Base-by-base conservation (phyloP, 2,329 filamentous ascomycete genomes). In the Fusarium sulawesiense region DNA sequence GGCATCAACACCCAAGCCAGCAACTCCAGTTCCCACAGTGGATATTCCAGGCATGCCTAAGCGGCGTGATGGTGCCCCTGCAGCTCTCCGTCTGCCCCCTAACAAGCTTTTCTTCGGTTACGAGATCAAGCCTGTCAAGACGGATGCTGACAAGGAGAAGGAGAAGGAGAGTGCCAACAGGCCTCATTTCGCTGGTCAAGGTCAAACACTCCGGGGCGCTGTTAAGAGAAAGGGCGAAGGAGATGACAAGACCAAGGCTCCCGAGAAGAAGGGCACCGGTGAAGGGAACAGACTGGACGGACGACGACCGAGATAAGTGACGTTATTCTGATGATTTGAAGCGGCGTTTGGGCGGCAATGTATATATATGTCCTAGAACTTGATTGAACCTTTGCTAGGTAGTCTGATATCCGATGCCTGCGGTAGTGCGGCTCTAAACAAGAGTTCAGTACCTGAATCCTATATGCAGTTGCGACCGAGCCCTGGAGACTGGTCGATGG, bases 21-120 rank as follows among this genome's bases (percentile, higher is more conserved):
- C 89, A 1, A 93, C 92, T 1, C 93, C 94, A 0, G 87, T 92
- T 77, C 86, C 67, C 4, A 49, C 66, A n/a, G 76, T 69, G 8
- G 74, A 78, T 7, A 66, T 73, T 20, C 64, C 75, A 20, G 72
- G 75, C 34, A 37, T 74, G 68, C 80, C 80, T n/a, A 80, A 74
- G 60, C 80, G 80, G 66, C 80, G 87, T 66, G 89, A 86, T 16
- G 94, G 95, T 70, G 94, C 94, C 0, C 94, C 95, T 0, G 92
- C 96, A 77, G 94, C 95, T 6, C 86, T 99, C 10, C 88, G 96
- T 29, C 80, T 99, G 54, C 88, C 93, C 1, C 91, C 92, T 0
- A 96, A 96, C 75, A 97, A 98, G 81, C 85, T 99, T 7, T 99
- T 99, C 84, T 97, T 99, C 70, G 96, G 96, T 5, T 99, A 98